Conservation (phyloP, 2,329 filamentous ascomycete species). For the Penicillium sclerotiorum region DNA sequence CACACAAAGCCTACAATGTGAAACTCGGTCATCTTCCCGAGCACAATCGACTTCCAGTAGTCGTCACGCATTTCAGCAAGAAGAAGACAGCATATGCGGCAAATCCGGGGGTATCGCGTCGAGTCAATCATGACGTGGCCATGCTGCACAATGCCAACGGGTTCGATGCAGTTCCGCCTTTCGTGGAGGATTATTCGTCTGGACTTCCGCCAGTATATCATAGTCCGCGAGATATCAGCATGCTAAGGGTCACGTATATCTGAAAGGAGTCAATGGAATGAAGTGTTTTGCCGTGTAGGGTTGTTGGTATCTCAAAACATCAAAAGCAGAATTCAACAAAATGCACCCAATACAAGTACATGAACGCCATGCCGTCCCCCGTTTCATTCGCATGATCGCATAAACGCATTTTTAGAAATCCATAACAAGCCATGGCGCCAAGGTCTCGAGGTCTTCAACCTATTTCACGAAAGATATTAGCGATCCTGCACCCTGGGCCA, state of each 20-base stretch:
- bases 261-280: slow-evolving; percentile 2
- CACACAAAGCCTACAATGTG: slow-evolving; percentile 24
- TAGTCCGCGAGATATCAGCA: slow-evolving; percentile 25
- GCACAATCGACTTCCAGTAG: slow-evolving; percentile 29
- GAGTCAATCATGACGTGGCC: slow-evolving; percentile 28
- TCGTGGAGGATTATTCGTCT: slow-evolving; percentile 24
- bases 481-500: background rate
- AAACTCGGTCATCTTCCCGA: slow-evolving; percentile 27
- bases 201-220: slow-evolving; percentile 24
- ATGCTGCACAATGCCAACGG: slow-evolving; percentile 29
- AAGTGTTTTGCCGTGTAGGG: background rate
- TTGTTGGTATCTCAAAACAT: slow-evolving; percentile 28
- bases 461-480: slow-evolving; percentile 37
- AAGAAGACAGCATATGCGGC: slow-evolving; percentile 25
- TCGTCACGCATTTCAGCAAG: slow-evolving; percentile 27
- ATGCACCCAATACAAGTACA: slow-evolving; percentile 7
- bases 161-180: slow-evolving; percentile 24
- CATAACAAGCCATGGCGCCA: slow-evolving; percentile 80
- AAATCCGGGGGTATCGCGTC: slow-evolving; percentile 22
- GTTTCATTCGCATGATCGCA: background rate
- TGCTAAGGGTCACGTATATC: slow-evolving; percentile 21
- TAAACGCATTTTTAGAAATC: slow-evolving; percentile 66
- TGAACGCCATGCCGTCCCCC: slow-evolving; percentile 7
- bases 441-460: slow-evolving; percentile 87
- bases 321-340: slow-evolving; percentile 6